These are phyloP conservation scores for Mortierella sp. DNA, from an alignment of 371 early-diverging fungal genomes.

Conservation along the genomic window DNA sequence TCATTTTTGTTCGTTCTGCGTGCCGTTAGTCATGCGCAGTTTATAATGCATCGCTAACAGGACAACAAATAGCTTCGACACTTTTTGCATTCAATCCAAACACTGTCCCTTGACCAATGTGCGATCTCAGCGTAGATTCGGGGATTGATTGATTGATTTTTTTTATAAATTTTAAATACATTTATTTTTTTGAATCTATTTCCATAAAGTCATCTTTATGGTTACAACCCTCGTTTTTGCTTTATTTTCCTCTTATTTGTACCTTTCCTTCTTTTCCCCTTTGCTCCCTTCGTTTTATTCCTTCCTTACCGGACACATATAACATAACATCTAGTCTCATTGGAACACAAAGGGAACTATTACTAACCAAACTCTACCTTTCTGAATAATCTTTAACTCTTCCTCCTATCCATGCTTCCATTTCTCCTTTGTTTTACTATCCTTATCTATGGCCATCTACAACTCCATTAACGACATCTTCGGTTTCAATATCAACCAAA, in stretches of 20 bases:
- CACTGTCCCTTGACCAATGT: background rate
- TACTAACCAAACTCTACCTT: background rate
- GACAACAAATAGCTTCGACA: no score
- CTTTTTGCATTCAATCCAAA: background rate
- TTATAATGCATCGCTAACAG: no score
- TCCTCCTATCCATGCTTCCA: background rate
- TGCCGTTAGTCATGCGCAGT: background rate
- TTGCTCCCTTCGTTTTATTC: background rate
- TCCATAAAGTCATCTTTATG: slow-evolving; percentile 8
- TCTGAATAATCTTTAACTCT: background rate
- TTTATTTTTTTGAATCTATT: background rate
- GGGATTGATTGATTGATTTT: background rate
- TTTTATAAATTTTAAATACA: background rate
- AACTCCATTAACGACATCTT: background rate
- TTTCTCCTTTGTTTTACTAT: background rate
- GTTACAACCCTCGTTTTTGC: slow-evolving; percentile 18
- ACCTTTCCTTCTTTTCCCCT: background rate
- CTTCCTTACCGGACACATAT: background rate
- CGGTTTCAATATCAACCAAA: background rate
- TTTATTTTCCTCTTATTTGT: background rate
- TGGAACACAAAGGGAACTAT: background rate
- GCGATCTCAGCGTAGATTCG: background rate
- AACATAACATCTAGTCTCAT: background rate
- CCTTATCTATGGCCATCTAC: slow-evolving; percentile 15
- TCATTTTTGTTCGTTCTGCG: background rate